phyloP scores from a whole-genome alignment of 139 green algal genomes.

The Chlorella sp. region DNA sequence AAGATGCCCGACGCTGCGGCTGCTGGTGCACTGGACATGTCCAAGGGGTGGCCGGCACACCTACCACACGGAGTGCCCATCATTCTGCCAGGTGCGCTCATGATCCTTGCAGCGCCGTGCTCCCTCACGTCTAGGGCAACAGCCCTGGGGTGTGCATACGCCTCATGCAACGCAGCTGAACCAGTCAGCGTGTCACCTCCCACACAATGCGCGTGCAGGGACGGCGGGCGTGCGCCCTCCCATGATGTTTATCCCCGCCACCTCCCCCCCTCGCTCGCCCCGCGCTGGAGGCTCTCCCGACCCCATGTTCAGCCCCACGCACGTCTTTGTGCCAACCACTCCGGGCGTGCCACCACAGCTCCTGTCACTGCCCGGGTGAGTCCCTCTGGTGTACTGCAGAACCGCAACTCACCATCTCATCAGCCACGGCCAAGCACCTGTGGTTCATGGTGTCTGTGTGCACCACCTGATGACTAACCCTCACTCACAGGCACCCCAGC shows the following conservation, averaged over 20 bases:
- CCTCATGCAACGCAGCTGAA: too few species aligned
- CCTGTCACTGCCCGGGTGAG: constrained; percentile 2
- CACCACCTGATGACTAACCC: too few species aligned
- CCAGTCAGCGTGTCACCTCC: too few species aligned
- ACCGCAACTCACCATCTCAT: too few species aligned
- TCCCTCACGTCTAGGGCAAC: too few species aligned
- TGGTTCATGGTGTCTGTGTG: too few species aligned
- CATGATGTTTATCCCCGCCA: constrained; percentile 6
- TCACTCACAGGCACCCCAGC: constrained; percentile 7
- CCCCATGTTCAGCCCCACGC: neutral
- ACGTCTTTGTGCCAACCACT: constrained; percentile 1
- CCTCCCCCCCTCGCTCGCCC: neutral
- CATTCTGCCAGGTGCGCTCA: constrained; percentile 1
- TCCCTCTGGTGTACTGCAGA: too few species aligned
- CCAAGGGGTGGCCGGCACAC: constrained; percentile 1
- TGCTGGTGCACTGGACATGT: neutral
- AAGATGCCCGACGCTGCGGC: too few species aligned
- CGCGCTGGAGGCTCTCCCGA: neutral
- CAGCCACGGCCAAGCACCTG: too few species aligned
- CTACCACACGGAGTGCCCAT: neutral
- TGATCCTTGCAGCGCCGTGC: too few species aligned
- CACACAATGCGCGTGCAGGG: too few species aligned
- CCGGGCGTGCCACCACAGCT: neutral
- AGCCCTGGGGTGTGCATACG: too few species aligned
- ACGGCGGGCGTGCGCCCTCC: neutral